A percentile compares a stretch with the other conserved stretches of the same genome.
Conservation (phyloP, 768 basidiomycete genomes). For the Rubroboletus satanas region DNA sequence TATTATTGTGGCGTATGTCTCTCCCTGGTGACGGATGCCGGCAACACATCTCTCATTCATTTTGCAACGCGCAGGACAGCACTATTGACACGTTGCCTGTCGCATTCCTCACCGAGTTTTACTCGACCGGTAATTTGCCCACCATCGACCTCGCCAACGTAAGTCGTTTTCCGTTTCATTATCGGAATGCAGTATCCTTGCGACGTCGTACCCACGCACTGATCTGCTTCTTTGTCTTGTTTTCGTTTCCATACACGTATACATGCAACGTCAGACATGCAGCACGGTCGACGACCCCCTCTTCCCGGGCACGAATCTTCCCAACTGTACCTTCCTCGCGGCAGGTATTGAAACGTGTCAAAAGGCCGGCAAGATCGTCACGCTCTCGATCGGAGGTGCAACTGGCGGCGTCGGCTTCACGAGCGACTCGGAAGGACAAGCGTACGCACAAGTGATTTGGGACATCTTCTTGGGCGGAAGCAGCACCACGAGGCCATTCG, state of each 20-base stretch:
- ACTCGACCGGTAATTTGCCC: constrained; percentile 53
- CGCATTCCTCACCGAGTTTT: constrained; percentile 60
- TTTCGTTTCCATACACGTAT: not conserved
- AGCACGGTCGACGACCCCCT: constrained; percentile 51
- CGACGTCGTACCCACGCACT: not conserved
- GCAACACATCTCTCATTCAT: not conserved
- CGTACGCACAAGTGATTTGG: constrained; percentile 70
- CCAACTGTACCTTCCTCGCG: constrained; percentile 59
- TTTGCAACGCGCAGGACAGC: constrained; percentile 39
- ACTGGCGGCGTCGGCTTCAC: constrained; percentile 59
- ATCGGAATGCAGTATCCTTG: not conserved
- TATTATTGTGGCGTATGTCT: constrained; percentile 30
- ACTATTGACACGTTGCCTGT: constrained; percentile 57
- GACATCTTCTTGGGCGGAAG: constrained; percentile 61
- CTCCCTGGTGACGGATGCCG: not conserved
- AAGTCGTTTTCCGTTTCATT: constrained; percentile 10
- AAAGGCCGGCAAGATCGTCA: constrained; percentile 57
- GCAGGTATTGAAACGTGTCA: constrained; percentile 64
- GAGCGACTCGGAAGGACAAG: constrained; percentile 51
- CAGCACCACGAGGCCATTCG: constrained; percentile 64
- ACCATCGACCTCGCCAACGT: constrained; percentile 61
- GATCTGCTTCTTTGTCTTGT: not conserved
- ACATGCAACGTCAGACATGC: constrained; percentile 47
- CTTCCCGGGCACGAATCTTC: constrained; percentile 59
- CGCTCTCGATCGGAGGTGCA: constrained; percentile 57